Evolutionary conservation across 768 basidiomycete genomes (phyloP).

Genomic region (Tulasnella sp.): DNA sequence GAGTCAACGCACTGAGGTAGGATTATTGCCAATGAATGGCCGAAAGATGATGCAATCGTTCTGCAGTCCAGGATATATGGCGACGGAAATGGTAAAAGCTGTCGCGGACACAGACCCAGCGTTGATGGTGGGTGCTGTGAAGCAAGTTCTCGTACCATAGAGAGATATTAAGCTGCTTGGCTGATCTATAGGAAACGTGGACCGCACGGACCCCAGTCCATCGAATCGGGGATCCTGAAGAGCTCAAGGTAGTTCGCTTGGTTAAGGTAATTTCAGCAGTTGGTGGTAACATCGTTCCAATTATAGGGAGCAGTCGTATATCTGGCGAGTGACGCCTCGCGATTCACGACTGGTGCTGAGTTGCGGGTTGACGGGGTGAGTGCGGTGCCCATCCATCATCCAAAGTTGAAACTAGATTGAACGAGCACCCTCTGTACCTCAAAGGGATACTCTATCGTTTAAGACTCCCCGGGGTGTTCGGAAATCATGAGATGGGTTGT

Average conservation of each 20-base stretch:
- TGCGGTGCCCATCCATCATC: background rate
- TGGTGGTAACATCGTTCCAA: background rate
- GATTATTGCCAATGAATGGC: constrained; percentile 26
- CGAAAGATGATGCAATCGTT: background rate
- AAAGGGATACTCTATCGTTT: constrained; percentile 26
- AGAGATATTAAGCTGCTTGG: background rate
- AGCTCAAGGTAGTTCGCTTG: constrained; percentile 60
- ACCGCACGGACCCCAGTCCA: constrained; percentile 85
- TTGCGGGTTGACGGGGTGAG: constrained; percentile 78
- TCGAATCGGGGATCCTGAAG: constrained; percentile 90
- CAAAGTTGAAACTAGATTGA: background rate
- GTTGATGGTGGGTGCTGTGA: constrained; percentile 61
- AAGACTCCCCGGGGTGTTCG: background rate
- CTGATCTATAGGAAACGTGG: constrained; percentile 67
- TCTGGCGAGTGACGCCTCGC: constrained; percentile 85
- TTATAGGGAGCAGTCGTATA: constrained; percentile 86
- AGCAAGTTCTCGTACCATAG: constrained; percentile 11
- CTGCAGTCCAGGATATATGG: constrained; percentile 87
- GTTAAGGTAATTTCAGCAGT: background rate
- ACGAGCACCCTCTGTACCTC: background rate
- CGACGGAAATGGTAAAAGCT: constrained; percentile 84
- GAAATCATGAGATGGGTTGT: background rate
- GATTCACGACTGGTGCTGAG: constrained; percentile 87
- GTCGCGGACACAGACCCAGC: constrained; percentile 75
- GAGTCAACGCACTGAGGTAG: constrained; percentile 81